Base-by-base conservation (phyloP, 129 eudicot genomes). In the Pseudognaphalium luteoalbum region DNA sequence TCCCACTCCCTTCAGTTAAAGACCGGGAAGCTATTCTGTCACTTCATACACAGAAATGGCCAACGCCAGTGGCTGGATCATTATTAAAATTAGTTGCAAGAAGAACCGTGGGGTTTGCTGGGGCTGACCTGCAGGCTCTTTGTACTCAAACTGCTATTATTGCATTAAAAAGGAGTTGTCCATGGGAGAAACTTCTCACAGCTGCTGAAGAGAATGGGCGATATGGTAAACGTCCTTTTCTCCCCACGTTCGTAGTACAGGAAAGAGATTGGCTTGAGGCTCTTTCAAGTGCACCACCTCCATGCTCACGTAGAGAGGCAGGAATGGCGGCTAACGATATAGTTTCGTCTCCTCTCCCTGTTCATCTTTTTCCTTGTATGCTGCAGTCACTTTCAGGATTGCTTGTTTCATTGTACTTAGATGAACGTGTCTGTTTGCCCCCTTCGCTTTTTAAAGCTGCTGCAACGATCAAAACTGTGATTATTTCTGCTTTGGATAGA, bases 51-150 rank as follows among this genome's bases (percentile, higher is more conserved):
- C 78, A 81, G 66, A 94, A 87, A 76, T 94, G 99, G 99, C 99
- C 99, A 2, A 87, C 82, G 28, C 92, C 93, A 17, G 83, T 94
- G 47, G 52, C 83, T 79, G 93, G 96, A 37, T 76, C 93, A 7
- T 74, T 91, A 69, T 80, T 91, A 41, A 86, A 87, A 76, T 78
- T 90, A 89, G 79, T 94, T 54, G 93, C 99, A 1, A 80, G 81
- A 76, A 79, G 73, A 76, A 89, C 99, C 11, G 86, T 89, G 34
- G 99, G 99, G 5, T 94, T 91, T 87, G 99, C 99, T 66, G 97
- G 99, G 80, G 99, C 99, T 58, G 99, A 94, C 86, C 72, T 94
- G 70, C 99, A 94, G 83, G 96, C 99, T 81, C 90, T 94, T 72
- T 94, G 99, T 83, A 88, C 97, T 67, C 99, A 94, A 76, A 91